These are phyloP conservation scores for Corylus americana DNA, from an alignment of 306 rosid genomes.

Conservation along the genomic window DNA sequence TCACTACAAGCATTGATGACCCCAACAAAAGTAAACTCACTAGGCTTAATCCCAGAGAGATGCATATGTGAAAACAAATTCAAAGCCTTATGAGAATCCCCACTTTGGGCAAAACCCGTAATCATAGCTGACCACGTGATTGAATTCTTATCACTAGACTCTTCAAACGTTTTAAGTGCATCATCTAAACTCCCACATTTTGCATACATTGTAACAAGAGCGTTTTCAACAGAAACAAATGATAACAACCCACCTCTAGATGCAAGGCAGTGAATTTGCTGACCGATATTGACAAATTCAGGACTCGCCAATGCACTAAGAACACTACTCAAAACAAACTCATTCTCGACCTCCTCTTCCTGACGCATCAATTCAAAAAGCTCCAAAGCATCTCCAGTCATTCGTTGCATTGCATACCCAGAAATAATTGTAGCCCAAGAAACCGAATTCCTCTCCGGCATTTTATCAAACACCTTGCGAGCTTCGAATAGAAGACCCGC, in stretches of 20 bases:
- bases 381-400: constrained; percentile 51
- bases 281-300: constrained; percentile 48
- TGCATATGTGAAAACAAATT: constrained; percentile 64
- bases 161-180: constrained; percentile 60
- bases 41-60: constrained; percentile 52
- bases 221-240: constrained; percentile 64
- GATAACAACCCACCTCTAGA: constrained; percentile 55
- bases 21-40: constrained; percentile 73
- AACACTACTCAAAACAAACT: constrained; percentile 61
- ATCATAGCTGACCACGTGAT: constrained; percentile 93
- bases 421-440: constrained; percentile 87
- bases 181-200: constrained; percentile 77
- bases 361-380: constrained; percentile 48
- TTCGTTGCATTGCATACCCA: constrained; percentile 53
- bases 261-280: constrained; percentile 70
- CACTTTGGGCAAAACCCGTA: constrained; percentile 75
- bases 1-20: constrained; percentile 80
- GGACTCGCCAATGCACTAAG: constrained; percentile 52
- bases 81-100: constrained; percentile 63
- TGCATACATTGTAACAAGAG: constrained; percentile 80
- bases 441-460: constrained; percentile 60
- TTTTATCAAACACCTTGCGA: constrained; percentile 71
- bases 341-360: constrained; percentile 40
- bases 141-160: constrained; percentile 59
- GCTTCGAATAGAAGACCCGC: constrained; percentile 53